Base-by-base conservation (phyloP, 495 filamentous ascomycete species). In the Hypoxylon cercidicola region DNA sequence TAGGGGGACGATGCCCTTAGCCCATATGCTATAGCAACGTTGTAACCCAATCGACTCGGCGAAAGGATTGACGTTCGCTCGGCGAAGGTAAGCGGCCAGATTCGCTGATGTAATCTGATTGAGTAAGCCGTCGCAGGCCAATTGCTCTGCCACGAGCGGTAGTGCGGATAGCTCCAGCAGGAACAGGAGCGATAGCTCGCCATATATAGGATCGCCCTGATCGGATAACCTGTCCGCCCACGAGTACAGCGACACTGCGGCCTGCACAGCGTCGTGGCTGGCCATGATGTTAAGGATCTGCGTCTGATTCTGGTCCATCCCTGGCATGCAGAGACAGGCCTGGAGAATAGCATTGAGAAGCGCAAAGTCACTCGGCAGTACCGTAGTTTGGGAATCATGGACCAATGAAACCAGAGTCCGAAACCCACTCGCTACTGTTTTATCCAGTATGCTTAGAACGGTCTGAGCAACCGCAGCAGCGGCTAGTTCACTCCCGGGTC, bases 261-360 rank as follows among this genome's bases (percentile, higher is more conserved):
- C 88, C 62, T 93, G 89, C n/a, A 88, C 83, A 2, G 88, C 87
- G 55, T 95, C 85, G 70, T 90, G 83, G 37, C 85, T 74, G 20
- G 82, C 77, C 69, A 90, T 80, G 66, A 87, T 85, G 44, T 84
- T 84, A 45, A 88, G 82, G 62, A 93, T 85, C 57, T 90, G 86
- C 16, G 87, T 68, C 66, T 88, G 80, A 62, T 82, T 85, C 50
- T 83, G 77, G 21, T 82, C 79, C 62, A 91, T 83, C 16, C 85
- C 84, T 0, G 87, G 86, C n/a, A 97, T 82, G 56, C 85, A 87
- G 19, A 97, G 81, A 49, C 88, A 86, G 40, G 88, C 88, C 70
- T 97, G 93, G 13, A 98, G 81, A 63, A 97, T 89, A 6, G 89
- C 92, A n/a, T 89, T 97, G 20, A 99, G 77, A 41, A 97, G 89